These are phyloP conservation scores for Oryza rufipogon DNA, from an alignment of 176 grass and related monocot genomes.

Conservation along the genomic window DNA sequence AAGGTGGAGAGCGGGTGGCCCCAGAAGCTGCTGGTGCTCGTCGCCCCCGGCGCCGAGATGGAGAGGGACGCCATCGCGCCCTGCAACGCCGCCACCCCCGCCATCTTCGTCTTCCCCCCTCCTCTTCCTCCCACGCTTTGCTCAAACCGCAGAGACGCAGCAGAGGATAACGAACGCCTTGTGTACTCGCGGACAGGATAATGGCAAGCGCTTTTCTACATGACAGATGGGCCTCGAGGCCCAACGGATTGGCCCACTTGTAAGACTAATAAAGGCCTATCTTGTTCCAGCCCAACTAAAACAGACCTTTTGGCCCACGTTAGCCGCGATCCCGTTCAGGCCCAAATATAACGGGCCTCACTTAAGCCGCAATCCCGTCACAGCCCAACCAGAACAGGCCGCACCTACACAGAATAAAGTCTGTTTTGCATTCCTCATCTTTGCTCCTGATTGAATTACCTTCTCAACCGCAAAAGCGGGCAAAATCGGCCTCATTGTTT, in stretches of 20 bases:
- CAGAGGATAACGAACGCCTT: constrained; percentile 24
- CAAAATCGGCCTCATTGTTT: too few species aligned
- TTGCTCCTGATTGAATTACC: too few species aligned
- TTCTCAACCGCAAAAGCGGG: too few species aligned
- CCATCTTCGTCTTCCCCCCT: constrained; percentile 42
- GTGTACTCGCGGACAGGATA: neutral
- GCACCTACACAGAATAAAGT: too few species aligned
- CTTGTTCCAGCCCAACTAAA: too few species aligned
- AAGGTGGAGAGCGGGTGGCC: constrained; percentile 42
- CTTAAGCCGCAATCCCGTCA: too few species aligned
- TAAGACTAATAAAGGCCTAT: too few species aligned
- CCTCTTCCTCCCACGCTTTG: neutral
- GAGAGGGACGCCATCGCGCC: constrained; percentile 51
- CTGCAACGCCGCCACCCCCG: constrained; percentile 53
- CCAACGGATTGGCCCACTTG: neutral
- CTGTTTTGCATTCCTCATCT: too few species aligned
- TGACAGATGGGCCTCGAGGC: neutral
- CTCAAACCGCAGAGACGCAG: neutral
- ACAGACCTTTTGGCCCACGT: too few species aligned
- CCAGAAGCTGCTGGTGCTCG: constrained; percentile 48
- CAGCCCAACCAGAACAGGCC: too few species aligned
- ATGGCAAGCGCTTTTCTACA: neutral
- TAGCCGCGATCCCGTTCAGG: too few species aligned
- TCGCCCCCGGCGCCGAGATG: constrained; percentile 24
- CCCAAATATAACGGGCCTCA: too few species aligned